Base-by-base conservation (phyloP, 805 yeast genomes). In the Yarrowia sp. region DNA sequence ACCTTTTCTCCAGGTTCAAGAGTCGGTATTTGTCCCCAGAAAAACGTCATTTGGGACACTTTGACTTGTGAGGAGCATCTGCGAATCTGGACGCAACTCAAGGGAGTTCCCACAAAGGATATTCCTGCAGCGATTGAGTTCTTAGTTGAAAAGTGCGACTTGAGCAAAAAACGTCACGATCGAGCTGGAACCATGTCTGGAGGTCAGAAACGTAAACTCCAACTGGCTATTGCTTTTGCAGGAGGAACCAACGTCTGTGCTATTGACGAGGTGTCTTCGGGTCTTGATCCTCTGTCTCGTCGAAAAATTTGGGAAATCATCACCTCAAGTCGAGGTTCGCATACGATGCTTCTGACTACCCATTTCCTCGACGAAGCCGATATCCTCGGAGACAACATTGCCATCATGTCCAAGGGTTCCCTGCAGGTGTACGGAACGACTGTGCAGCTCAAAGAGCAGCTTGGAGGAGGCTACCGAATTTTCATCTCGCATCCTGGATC, bases 281-380 rank as follows among this genome's bases (percentile, higher is more conserved):
- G 80, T 1, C 70, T 78, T 43, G 80, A 78, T 72, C 80, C 80
- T 10, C 52, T 78, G 10, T 75, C 78, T 43, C 73, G 80, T 22
- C 74, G 80, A 10, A 74, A 74, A 48, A 78, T 78, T 43, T 78
- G 80, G 80, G 79, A 78, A 58, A 78, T 78, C 61, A 56, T 78
- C 8, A 70, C 76, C 11, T 70, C 76, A 9, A 72, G 73, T 19
- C 73, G 79, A 15, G 78, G 78, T 7, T 68, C 74, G 12, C 71
- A 72, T 5, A 71, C 78, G 2, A 72, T 77, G 36, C 70, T 78
- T 36, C 70, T 78, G 35, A 78, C 80, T 0, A 78, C 80, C 0
- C 80, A 78, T 69, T 78, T 78, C 69, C 71, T 78, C 36, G 80
- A 78, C 59, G 80, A 78, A 59, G 80, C 80, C 5, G 80, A 78